Evolutionary conservation across 2,329 filamentous ascomycete genomes (phyloP).

Genomic region (Nothophaeocryptopus gaeumannii): DNA sequence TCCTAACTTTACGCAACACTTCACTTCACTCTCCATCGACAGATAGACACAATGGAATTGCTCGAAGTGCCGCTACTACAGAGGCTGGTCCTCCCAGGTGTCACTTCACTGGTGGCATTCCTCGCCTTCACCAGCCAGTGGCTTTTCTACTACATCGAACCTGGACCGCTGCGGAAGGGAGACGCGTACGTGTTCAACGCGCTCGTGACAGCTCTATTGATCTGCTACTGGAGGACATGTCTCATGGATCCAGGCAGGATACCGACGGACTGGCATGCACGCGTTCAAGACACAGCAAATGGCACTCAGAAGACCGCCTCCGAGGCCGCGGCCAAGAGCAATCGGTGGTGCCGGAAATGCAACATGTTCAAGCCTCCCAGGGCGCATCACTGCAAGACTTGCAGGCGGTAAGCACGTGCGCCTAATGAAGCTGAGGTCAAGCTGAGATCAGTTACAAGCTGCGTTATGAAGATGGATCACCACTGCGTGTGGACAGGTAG

Average conservation of each 20-base stretch:
- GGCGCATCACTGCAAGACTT: conserved; percentile 78
- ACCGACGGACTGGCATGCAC: conserved; percentile 43
- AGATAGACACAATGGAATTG: conserved; percentile 6
- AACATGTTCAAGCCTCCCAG: conserved; percentile 69
- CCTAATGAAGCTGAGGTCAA: too few relatives aligned
- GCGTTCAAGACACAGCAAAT: conserved; percentile 27
- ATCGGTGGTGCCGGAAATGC: conserved; percentile 74
- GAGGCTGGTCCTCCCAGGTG: conserved; percentile 64
- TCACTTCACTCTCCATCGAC: neutral
- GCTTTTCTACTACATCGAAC: conserved; percentile 60
- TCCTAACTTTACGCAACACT: neutral
- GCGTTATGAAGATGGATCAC: conserved; percentile 36
- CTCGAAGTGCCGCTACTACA: conserved; percentile 26
- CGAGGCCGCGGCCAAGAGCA: conserved; percentile 30
- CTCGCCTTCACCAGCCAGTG: conserved; percentile 70
- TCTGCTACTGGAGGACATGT: conserved; percentile 66
- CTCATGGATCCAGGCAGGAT: conserved; percentile 58
- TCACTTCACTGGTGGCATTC: conserved; percentile 64
- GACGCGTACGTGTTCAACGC: conserved; percentile 65
- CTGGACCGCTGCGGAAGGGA: conserved; percentile 56
- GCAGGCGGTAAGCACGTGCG: conserved; percentile 52
- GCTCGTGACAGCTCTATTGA: conserved; percentile 62
- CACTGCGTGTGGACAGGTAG: conserved; percentile 77
- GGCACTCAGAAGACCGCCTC: conserved; percentile 14
- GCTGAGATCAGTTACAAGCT: conserved; percentile 19